Evolutionary conservation across 2,329 filamentous ascomycete species (phyloP).

Genomic region (Coniochaeta sp.): DNA sequence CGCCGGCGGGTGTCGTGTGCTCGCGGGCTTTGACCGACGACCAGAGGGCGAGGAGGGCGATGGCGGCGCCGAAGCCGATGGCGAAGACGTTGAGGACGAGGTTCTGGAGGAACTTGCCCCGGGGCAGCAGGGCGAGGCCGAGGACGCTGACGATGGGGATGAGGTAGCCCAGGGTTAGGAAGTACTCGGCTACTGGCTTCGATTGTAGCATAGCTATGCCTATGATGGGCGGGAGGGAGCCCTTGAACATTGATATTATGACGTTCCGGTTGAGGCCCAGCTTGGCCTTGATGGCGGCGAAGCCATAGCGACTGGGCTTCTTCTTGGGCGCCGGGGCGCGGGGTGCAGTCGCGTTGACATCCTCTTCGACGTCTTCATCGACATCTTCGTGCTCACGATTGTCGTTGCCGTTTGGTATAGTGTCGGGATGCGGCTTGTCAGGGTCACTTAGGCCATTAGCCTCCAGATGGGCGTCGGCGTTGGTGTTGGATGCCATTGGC

Average conservation of each 20-base stretch:
- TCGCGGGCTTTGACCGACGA: constrained; percentile 57
- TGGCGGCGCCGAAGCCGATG: constrained; percentile 50
- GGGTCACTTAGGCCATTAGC: too few species aligned
- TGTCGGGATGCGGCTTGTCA: too few species aligned
- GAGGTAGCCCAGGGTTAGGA: constrained; percentile 53
- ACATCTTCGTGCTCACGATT: background rate
- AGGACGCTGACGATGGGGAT: constrained; percentile 60
- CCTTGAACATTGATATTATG: constrained; percentile 48
- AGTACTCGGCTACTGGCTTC: constrained; percentile 39
- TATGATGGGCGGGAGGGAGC: constrained; percentile 49
- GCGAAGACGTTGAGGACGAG: constrained; percentile 55
- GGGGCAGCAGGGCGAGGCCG: constrained; percentile 57
- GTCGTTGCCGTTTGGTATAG: constrained; percentile 1
- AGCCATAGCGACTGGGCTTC: background rate
- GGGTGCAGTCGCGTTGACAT: too few species aligned
- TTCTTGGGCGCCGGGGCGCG: background rate
- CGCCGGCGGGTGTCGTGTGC: constrained; percentile 39
- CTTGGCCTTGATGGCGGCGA: constrained; percentile 21
- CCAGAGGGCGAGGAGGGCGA: constrained; percentile 59
- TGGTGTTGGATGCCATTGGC: too few species aligned
- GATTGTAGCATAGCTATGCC: constrained; percentile 51
- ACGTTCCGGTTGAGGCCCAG: constrained; percentile 34
- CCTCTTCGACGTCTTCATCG: too few species aligned
- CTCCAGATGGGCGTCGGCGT: too few species aligned
- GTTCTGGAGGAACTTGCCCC: constrained; percentile 67